phyloP scores from a whole-genome alignment of 805 yeast species.

The Saccharomycopsis oosterbeekiorum region DNA sequence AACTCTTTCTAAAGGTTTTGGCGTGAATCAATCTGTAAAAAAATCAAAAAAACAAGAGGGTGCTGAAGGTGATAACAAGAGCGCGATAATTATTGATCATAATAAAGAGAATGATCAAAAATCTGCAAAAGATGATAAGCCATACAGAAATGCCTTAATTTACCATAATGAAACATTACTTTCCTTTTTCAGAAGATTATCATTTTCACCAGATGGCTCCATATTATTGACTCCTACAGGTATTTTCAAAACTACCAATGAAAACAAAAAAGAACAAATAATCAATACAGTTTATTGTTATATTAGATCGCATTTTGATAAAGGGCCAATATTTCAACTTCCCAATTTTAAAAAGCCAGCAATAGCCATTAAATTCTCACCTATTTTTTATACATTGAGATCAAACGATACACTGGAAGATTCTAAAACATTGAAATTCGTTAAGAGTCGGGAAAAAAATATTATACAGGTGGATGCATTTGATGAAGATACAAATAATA shows the following conservation, averaged over 20 bases:
- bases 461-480: neutral
- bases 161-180: conserved; percentile 84
- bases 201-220: conserved; percentile 86
- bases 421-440: neutral
- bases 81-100: neutral
- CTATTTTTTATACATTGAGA: conserved; percentile 42
- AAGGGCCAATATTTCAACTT: conserved; percentile 66
- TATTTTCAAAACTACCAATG: conserved; percentile 32
- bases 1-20: neutral
- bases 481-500: neutral
- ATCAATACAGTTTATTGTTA: conserved; percentile 71
- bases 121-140: neutral
- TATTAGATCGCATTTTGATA: conserved; percentile 56
- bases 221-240: conserved; percentile 75
- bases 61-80: neutral
- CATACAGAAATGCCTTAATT: conserved; percentile 28
- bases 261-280: conserved; percentile 31
- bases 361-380: conserved; percentile 70
- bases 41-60: neutral
- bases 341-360: conserved; percentile 82
- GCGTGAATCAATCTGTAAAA: neutral
- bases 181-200: conserved; percentile 78
- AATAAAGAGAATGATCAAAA: neutral
- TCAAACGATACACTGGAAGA: neutral
- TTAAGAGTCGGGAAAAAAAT: neutral